Conservation (phyloP, 352 stramenopile species). For the Phytopythium boreale region DNA sequence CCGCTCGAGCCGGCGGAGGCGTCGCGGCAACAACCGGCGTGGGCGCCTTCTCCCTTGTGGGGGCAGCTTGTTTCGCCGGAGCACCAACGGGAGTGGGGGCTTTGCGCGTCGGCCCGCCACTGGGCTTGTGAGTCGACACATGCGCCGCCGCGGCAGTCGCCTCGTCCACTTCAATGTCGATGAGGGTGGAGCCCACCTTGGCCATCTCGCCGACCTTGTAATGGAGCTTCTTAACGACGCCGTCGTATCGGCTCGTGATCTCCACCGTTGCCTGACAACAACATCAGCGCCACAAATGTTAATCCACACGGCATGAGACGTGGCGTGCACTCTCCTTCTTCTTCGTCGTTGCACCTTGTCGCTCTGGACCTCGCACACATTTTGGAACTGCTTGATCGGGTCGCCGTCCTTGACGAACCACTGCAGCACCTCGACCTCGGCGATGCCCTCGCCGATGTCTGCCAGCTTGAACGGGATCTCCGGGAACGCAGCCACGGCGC, state of each 20-base stretch:
- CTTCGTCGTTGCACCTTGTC: conserved; percentile 83
- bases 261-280: conserved; percentile 88
- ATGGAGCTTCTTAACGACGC: conserved; percentile 90
- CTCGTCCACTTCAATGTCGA: conserved; percentile 91
- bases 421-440: conserved; percentile 97
- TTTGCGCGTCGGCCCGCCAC: conserved; percentile 12
- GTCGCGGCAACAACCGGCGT: conserved; percentile 9
- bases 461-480: conserved; percentile 90
- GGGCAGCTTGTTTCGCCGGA: background rate
- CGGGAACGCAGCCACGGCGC: conserved; percentile 36
- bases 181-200: conserved; percentile 91
- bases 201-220: conserved; percentile 95
- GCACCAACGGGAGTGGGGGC: background rate
- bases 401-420: conserved; percentile 96
- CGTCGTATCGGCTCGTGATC: conserved; percentile 98
- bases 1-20: conserved; percentile 4
- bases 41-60: conserved; percentile 2
- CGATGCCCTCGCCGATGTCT: conserved; percentile 99
- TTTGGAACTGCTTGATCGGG: conserved; percentile 94
- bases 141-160: conserved; percentile 50
- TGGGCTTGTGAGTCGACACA: conserved; percentile 17
- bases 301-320: conserved; percentile 1
- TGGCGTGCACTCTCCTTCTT: background rate
- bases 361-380: conserved; percentile 96
- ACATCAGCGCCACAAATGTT: background rate